A percentile compares a stretch with the other conserved stretches of the same genome.
phyloP scores from a whole-genome alignment of 371 early-diverging fungal species.

The Lichtheimia ornata region DNA sequence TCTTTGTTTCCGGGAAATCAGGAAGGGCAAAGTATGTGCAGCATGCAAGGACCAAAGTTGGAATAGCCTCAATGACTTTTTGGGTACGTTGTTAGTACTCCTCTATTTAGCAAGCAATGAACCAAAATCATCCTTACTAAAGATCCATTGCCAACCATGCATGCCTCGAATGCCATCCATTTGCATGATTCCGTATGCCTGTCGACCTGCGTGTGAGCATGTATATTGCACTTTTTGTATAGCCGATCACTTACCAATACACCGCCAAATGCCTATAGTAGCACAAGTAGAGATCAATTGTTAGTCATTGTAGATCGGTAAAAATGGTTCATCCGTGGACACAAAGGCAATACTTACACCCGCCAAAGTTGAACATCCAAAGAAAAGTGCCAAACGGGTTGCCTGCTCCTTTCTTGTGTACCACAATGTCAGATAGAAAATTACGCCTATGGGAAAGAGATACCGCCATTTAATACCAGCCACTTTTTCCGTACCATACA shows the following conservation, averaged over 20 bases:
- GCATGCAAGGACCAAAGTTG: slow-evolving; percentile 63
- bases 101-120: too few relatives aligned
- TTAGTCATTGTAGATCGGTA: neutral
- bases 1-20: slow-evolving; percentile 70
- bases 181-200: slow-evolving; percentile 59
- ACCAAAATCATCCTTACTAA: slow-evolving; percentile 19
- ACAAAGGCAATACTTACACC: slow-evolving; percentile 48
- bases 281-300: slow-evolving; percentile 12
- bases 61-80: slow-evolving; percentile 67
- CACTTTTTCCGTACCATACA: too few relatives aligned
- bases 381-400: slow-evolving; percentile 70
- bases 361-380: slow-evolving; percentile 64
- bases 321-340: neutral
- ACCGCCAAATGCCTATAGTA: slow-evolving; percentile 51
- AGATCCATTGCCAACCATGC: slow-evolving; percentile 69
- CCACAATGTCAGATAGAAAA: slow-evolving; percentile 56
- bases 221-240: neutral
- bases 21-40: slow-evolving; percentile 64
- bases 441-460: slow-evolving; percentile 19
- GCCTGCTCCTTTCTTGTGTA: slow-evolving; percentile 69
- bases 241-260: slow-evolving; percentile 31
- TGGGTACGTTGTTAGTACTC: too few relatives aligned
- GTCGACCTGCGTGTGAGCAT: slow-evolving; percentile 1
- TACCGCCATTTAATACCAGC: too few relatives aligned
- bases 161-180: slow-evolving; percentile 57